Conservation (phyloP, 352 stramenopile species). For the Phytophthora gonapodyides region DNA sequence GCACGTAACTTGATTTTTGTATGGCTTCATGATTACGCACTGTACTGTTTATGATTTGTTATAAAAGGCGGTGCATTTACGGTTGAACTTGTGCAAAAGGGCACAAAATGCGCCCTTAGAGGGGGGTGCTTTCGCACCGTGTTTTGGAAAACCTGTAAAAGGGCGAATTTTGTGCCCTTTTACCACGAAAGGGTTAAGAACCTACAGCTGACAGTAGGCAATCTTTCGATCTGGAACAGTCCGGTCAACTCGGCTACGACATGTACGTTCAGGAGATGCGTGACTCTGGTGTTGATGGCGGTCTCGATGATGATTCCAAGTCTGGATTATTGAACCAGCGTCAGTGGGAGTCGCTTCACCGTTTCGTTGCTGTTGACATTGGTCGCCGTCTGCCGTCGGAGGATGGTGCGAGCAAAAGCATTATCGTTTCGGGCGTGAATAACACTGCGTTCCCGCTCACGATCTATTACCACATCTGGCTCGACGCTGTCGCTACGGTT, state of each 20-base stretch:
- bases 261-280: constrained; percentile 25
- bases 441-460: constrained; percentile 10
- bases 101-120: no score
- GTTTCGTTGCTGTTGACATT: constrained; percentile 30
- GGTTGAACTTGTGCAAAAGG: no score
- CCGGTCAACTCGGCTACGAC: constrained; percentile 18
- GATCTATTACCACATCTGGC: constrained; percentile 19
- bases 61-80: no score
- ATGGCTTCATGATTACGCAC: no score
- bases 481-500: constrained; percentile 6
- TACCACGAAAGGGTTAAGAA: no score
- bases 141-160: no score
- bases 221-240: no score
- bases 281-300: constrained; percentile 23
- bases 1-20: no score
- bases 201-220: no score
- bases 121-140: no score
- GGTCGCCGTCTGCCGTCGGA: constrained; percentile 23
- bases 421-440: constrained; percentile 14
- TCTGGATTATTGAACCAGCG: constrained; percentile 4
- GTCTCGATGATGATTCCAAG: constrained; percentile 13
- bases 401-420: constrained; percentile 8
- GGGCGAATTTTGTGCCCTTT: no score
- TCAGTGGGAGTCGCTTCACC: constrained; percentile 16
- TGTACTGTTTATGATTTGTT: no score